Base-by-base conservation (phyloP, 371 early-diverging fungal genomes). In the Circinella minor region DNA sequence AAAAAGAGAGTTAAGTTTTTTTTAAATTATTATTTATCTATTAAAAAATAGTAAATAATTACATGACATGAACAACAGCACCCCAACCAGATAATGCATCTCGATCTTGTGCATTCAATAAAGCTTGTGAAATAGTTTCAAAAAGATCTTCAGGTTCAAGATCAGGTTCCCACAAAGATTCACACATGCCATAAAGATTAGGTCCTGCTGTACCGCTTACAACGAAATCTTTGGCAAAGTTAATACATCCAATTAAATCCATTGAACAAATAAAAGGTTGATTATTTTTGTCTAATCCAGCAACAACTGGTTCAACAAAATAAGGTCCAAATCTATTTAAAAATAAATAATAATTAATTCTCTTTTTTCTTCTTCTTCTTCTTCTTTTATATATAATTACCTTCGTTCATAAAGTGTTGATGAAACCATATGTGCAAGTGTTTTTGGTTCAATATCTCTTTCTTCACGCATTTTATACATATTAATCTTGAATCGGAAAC, bases 41-140 rank as follows among this genome's bases (percentile, higher is more conserved):
- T 54, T 57, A 39, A 27, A 27, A 27, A 0, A 27, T 1, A 27
- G n/a, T n/a, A 27, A 27, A 27, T 1, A 76, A 87, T 77, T 90
- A 91, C 92, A 98, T 94, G 67, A 98, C 80, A 78, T 96, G 92
- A 43, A 99, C 98, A 61, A 96, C 93, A 61, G 96, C 98, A 70
- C 99, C 99, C 99, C 99, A 99, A 67, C 99, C 99, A 73, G 94
- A 93, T 64, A 98, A 78, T 39, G 98, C 95, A 85, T 99, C 99
- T 77, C 99, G 93, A 82, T 99, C 99, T 54, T 98, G 94, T 36
- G 99, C 97, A 81, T 94, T 98, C 79, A 99, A 82, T 71, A 99
- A 84, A 8, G 98, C 92, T 79, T 99, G 99, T 14, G 96, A 94
- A 63, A 97, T 93, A 48, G 95, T 94, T 80, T 98, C 98, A 81